Conservation (phyloP, 2,329 filamentous ascomycete species). For the Berkeleyomyces rouxiae region DNA sequence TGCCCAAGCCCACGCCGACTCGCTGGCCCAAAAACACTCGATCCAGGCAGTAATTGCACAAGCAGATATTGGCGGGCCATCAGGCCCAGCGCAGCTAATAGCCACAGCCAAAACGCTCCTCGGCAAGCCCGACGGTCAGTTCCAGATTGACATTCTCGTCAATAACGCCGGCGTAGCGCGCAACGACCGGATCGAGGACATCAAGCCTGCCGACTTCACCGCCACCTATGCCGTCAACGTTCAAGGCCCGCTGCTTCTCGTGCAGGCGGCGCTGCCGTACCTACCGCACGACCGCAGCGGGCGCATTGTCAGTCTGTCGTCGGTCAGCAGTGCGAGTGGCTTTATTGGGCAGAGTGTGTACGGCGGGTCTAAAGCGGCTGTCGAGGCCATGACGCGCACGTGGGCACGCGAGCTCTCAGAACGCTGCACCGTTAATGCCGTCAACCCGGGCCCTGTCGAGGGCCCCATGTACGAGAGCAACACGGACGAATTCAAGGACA, state of each 20-base stretch:
- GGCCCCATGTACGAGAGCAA: slow-evolving; percentile 34
- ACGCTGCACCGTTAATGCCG: slow-evolving; percentile 37
- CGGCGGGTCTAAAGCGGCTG: slow-evolving; percentile 39
- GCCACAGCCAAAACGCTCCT: slow-evolving; percentile 42
- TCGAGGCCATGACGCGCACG: slow-evolving; percentile 42
- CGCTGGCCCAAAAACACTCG: slow-evolving; percentile 39
- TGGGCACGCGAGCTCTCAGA: slow-evolving; percentile 40
- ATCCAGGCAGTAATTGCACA: slow-evolving; percentile 47
- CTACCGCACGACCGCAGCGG: slow-evolving; percentile 50
- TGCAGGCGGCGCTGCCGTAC: slow-evolving; percentile 54
- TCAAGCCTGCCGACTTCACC: slow-evolving; percentile 49
- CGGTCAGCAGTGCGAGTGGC: slow-evolving; percentile 35
- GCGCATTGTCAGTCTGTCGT: slow-evolving; percentile 39
- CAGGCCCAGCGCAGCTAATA: slow-evolving; percentile 44
- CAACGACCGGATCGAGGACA: slow-evolving; percentile 48
- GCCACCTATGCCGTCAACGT: slow-evolving; percentile 67
- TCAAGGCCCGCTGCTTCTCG: slow-evolving; percentile 59
- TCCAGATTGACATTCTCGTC: slow-evolving; percentile 67
- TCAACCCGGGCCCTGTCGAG: slow-evolving; percentile 40
- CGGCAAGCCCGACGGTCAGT: slow-evolving; percentile 26
- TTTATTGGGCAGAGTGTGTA: slow-evolving; percentile 40
- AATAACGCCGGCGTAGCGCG: slow-evolving; percentile 66
- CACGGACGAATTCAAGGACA: slow-evolving; percentile 26
- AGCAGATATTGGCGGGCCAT: slow-evolving; percentile 51
- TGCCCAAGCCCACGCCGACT: slow-evolving; percentile 44